Evolutionary conservation across 495 filamentous ascomycete genomes (phyloP).

Genomic region (Polyplosphaeria fusca): DNA sequence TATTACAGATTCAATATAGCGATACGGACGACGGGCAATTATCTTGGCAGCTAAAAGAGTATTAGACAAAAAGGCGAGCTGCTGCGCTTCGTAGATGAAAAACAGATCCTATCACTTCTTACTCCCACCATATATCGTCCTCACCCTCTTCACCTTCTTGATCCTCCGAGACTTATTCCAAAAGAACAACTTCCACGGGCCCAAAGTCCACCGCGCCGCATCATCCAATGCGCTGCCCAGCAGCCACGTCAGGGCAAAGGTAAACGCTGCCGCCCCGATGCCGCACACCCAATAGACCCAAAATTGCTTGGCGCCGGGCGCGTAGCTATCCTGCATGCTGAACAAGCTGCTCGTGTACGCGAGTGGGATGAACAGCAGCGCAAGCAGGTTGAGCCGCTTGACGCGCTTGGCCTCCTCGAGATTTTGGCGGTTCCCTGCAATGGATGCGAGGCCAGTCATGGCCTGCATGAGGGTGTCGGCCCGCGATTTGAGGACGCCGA

Average conservation of each 20-base stretch:
- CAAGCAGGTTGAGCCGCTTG: slow-evolving; percentile 27
- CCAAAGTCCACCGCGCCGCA: slow-evolving; percentile 16
- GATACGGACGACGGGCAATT: too few species aligned
- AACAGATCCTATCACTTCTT: too few species aligned
- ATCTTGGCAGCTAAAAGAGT: too few species aligned
- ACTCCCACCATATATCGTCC: not conserved
- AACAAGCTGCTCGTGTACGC: slow-evolving; percentile 23
- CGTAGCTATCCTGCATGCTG: slow-evolving; percentile 27
- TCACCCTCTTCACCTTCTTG: not conserved
- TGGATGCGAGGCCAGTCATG: slow-evolving; percentile 30
- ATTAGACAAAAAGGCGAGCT: too few species aligned
- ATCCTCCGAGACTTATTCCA: not conserved
- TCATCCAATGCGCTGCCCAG: slow-evolving; percentile 25
- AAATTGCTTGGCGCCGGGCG: slow-evolving; percentile 19
- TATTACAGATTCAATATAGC: too few species aligned
- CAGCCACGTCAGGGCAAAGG: slow-evolving; percentile 12
- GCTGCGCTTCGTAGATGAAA: too few species aligned
- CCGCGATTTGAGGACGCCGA: slow-evolving; percentile 29
- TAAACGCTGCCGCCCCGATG: slow-evolving; percentile 4
- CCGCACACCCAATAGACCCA: slow-evolving; percentile 32
- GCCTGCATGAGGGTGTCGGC: slow-evolving; percentile 28
- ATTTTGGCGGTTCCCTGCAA: slow-evolving; percentile 30
- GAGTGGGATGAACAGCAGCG: slow-evolving; percentile 26
- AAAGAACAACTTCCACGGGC: slow-evolving; percentile 3
- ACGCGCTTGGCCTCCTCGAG: slow-evolving; percentile 31